A percentile compares a stretch with the other conserved stretches of the same genome.
phyloP scores from a whole-genome alignment of 805 yeast genomes.

The Pichia cabralensis region DNA sequence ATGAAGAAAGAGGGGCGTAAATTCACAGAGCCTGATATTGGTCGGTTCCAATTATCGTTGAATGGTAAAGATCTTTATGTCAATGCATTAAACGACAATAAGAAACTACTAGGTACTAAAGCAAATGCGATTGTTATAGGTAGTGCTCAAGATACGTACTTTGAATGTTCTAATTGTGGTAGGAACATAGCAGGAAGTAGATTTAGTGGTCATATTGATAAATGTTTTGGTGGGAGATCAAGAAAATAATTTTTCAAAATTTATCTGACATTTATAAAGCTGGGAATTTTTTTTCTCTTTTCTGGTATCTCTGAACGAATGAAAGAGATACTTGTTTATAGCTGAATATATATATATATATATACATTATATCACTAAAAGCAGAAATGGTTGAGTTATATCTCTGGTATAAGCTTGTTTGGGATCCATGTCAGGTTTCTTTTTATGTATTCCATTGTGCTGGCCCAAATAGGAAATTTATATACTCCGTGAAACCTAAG shows the following conservation, averaged over 20 bases:
- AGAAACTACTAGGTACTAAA: constrained; percentile 8
- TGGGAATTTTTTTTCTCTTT: no score
- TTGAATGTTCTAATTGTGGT: constrained; percentile 71
- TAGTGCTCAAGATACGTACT: constrained; percentile 35
- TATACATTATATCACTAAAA: no score
- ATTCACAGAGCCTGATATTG: constrained; percentile 19
- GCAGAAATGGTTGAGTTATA: no score
- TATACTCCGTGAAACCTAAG: no score
- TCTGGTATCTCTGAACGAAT: no score
- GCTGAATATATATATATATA: no score
- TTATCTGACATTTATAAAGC: neutral
- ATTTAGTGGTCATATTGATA: constrained; percentile 86
- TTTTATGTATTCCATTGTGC: no score
- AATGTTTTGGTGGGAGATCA: constrained; percentile 72
- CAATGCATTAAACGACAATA: constrained; percentile 11
- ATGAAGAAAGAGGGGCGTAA: no score
- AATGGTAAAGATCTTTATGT: constrained; percentile 26
- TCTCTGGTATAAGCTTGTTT: no score
- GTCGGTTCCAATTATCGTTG: constrained; percentile 18
- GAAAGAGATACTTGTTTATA: no score
- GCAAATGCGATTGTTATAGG: constrained; percentile 8
- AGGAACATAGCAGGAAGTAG: constrained; percentile 85
- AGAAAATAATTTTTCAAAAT: constrained; percentile 25
- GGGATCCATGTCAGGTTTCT: no score
- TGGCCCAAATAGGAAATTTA: no score